Conservation (phyloP, 352 stramenopile genomes). For the Globisporangium mamillatum region DNA sequence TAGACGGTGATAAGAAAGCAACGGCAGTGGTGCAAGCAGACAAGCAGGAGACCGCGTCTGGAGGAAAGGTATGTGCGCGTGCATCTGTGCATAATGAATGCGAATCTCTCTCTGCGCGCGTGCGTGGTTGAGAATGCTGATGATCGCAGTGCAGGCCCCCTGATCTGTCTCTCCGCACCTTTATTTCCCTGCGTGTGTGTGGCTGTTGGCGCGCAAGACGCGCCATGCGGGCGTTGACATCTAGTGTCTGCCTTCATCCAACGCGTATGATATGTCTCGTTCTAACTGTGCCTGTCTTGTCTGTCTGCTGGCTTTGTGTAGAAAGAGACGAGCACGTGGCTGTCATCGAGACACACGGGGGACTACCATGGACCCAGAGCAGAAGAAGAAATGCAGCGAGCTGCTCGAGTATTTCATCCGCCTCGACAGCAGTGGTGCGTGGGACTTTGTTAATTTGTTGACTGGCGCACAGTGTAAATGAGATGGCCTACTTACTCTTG, state of each 20-base stretch:
- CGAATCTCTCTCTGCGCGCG: neutral
- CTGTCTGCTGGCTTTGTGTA: neutral
- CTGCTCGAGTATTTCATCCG: constrained; percentile 82
- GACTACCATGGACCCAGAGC: constrained; percentile 62
- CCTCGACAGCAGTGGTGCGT: constrained; percentile 65
- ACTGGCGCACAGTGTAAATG: constrained; percentile 1
- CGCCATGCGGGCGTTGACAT: neutral
- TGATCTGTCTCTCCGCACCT: neutral
- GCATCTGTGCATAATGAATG: neutral
- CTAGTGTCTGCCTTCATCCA: neutral
- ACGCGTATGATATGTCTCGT: neutral
- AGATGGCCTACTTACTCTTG: neutral
- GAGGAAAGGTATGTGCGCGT: neutral
- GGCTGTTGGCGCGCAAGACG: neutral
- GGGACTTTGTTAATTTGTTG: neutral
- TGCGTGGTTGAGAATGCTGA: neutral
- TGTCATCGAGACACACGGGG: neutral
- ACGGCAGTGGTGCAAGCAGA: neutral
- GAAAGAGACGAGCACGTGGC: neutral
- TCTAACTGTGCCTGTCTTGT: neutral
- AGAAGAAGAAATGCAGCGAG: constrained; percentile 80
- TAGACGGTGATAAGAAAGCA: neutral
- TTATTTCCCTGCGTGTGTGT: neutral
- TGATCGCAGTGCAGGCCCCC: neutral
- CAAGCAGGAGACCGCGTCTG: neutral